Conservation (phyloP, 345 rosid species). For the Pelargonium nanum region DNA sequence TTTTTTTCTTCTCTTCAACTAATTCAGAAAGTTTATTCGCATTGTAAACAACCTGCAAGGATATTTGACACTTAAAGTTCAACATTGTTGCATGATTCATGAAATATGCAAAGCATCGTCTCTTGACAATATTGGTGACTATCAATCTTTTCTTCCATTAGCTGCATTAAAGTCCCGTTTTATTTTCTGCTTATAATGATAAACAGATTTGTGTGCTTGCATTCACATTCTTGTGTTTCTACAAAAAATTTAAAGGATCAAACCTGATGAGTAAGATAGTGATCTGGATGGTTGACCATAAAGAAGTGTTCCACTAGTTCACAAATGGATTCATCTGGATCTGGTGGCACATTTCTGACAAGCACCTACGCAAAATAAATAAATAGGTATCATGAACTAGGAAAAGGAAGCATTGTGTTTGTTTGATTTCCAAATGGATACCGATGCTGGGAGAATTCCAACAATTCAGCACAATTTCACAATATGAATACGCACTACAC, state of each 20-base stretch:
- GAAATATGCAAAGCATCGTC: no score
- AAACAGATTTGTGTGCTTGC: no score
- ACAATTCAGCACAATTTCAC: no score
- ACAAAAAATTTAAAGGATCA: not conserved
- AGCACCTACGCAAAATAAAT: slow-evolving; percentile 42
- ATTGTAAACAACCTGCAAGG: slow-evolving; percentile 61
- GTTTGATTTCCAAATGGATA: no score
- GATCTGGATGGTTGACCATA: slow-evolving; percentile 72
- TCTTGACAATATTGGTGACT: no score
- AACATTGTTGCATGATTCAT: no score
- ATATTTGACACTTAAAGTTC: no score
- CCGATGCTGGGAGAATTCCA: no score
- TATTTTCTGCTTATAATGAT: no score
- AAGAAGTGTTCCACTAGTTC: slow-evolving; percentile 86
- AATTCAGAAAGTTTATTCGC: slow-evolving; percentile 75
- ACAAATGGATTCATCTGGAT: slow-evolving; percentile 60
- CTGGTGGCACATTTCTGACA: slow-evolving; percentile 74
- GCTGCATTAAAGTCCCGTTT: no score
- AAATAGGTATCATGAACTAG: slow-evolving; percentile 1
- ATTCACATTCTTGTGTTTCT: not conserved
- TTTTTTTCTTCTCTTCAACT: slow-evolving; percentile 52
- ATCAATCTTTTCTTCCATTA: not conserved
- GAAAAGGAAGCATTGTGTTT: no score
- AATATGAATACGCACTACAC: no score
- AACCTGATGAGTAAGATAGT: slow-evolving; percentile 70